Conservation (phyloP, 192 early-diverging fungal species). For the Backusella luteola region DNA sequence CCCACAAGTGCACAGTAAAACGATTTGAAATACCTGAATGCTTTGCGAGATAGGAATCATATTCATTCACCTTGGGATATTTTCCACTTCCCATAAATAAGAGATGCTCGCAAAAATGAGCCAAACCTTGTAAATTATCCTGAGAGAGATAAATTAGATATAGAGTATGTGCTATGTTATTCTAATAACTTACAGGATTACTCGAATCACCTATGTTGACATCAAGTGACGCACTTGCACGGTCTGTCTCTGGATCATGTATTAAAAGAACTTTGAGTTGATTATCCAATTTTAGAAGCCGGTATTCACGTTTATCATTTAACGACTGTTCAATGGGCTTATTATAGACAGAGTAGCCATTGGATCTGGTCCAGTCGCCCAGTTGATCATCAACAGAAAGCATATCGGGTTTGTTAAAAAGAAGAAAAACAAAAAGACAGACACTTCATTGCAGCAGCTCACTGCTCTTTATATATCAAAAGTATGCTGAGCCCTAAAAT, state of each 20-base stretch:
- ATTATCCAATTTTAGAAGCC: slow-evolving; percentile 56
- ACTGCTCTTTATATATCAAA: background rate
- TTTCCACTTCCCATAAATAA: slow-evolving; percentile 64
- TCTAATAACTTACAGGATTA: slow-evolving; percentile 42
- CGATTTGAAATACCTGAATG: slow-evolving; percentile 40
- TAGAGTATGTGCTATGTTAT: background rate
- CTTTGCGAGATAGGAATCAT: slow-evolving; percentile 44
- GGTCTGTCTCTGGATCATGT: slow-evolving; percentile 50
- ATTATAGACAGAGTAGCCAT: background rate
- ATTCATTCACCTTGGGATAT: slow-evolving; percentile 71
- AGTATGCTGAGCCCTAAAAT: background rate
- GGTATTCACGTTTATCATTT: slow-evolving; percentile 58
- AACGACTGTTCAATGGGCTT: slow-evolving; percentile 48
- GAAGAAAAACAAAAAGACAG: background rate
- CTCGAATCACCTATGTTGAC: slow-evolving; percentile 61
- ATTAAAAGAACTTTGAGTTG: slow-evolving; percentile 56
- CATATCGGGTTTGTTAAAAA: background rate
- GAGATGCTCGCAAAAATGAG: slow-evolving; percentile 72
- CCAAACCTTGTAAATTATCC: slow-evolving; percentile 58
- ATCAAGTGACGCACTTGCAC: slow-evolving; percentile 57
- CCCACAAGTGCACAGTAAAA: background rate
- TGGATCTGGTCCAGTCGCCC: background rate
- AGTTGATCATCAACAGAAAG: background rate
- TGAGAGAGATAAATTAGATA: slow-evolving; percentile 18
- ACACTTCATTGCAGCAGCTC: background rate